A percentile compares a stretch with the other conserved stretches of the same genome.
phyloP scores from a whole-genome alignment of 306 rosid genomes.

The Sicyos edulis region DNA sequence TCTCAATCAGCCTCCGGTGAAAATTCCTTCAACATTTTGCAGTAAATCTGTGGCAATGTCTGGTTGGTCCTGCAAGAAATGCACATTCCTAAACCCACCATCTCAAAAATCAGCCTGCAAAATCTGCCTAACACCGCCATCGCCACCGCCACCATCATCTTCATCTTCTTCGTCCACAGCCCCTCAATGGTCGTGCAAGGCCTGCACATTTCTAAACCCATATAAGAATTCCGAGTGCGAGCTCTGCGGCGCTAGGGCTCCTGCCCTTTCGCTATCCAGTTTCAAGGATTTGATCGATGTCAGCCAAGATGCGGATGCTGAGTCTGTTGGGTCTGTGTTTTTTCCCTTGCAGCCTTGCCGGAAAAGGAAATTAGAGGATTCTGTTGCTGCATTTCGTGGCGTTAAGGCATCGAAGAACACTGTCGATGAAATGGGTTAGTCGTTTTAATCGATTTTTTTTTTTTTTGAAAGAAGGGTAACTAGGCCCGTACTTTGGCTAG shows the following conservation, averaged over 20 bases:
- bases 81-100: constrained; percentile 73
- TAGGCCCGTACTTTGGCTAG: no score
- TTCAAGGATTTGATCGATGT: constrained; percentile 45
- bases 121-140: constrained; percentile 45
- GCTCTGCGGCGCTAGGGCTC: constrained; percentile 57
- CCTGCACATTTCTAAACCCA: constrained; percentile 79
- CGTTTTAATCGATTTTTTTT: neutral
- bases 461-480: no score
- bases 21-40: neutral
- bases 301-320: constrained; percentile 30
- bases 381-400: constrained; percentile 20
- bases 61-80: constrained; percentile 65
- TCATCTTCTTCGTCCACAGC: constrained; percentile 39
- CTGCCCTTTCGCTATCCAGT: constrained; percentile 49
- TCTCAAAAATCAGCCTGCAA: constrained; percentile 51
- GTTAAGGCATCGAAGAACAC: constrained; percentile 28
- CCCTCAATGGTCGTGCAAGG: constrained; percentile 81
- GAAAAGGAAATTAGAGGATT: constrained; percentile 33
- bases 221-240: constrained; percentile 51
- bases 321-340: constrained; percentile 69
- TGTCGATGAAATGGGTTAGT: constrained; percentile 31
- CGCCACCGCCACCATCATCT: constrained; percentile 18
- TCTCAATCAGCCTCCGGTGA: neutral
- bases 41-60: constrained; percentile 32
- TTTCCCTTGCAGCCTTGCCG: constrained; percentile 62